phyloP scores from a whole-genome alignment of 169 alveolate species.

The Babesia bigemina region DNA sequence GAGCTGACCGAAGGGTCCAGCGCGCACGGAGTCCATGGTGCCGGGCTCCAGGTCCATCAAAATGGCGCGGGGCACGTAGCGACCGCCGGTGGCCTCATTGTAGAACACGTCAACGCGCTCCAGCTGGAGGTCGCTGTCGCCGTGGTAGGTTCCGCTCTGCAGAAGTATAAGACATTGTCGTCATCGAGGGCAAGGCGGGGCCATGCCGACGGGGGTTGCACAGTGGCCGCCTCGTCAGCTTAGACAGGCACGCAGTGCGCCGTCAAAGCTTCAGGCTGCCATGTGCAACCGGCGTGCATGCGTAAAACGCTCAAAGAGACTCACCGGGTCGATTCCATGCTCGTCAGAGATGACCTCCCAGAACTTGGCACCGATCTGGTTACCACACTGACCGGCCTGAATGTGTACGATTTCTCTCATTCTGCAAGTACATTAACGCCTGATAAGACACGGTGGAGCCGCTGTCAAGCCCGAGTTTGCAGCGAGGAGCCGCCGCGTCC shows the following conservation, averaged over 20 bases:
- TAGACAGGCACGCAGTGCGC: neutral
- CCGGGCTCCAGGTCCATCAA: constrained; percentile 99
- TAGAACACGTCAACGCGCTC: constrained; percentile 94
- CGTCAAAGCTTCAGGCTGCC: neutral
- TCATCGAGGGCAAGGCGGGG: no score
- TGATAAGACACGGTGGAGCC: neutral
- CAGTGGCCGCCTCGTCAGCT: neutral
- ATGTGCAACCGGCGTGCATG: neutral
- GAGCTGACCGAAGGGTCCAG: constrained; percentile 97
- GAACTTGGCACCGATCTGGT: constrained; percentile 99
- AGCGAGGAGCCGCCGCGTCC: constrained; percentile 5
- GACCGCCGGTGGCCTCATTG: constrained; percentile 98
- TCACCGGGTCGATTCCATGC: constrained; percentile 97
- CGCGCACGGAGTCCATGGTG: constrained; percentile 98
- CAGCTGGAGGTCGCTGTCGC: constrained; percentile 94
- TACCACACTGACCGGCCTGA: constrained; percentile 99
- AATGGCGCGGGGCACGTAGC: constrained; percentile 98
- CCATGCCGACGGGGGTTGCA: neutral
- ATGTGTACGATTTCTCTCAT: constrained; percentile 99
- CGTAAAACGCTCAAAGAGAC: constrained; percentile 12
- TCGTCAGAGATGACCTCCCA: constrained; percentile 99
- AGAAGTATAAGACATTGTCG: neutral
- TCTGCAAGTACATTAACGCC: constrained; percentile 25
- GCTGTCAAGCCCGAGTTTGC: neutral
- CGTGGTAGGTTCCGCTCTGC: constrained; percentile 95